These are phyloP conservation scores for Ogataea ganodermae DNA, from an alignment of 805 yeast genomes.

Conservation along the genomic window DNA sequence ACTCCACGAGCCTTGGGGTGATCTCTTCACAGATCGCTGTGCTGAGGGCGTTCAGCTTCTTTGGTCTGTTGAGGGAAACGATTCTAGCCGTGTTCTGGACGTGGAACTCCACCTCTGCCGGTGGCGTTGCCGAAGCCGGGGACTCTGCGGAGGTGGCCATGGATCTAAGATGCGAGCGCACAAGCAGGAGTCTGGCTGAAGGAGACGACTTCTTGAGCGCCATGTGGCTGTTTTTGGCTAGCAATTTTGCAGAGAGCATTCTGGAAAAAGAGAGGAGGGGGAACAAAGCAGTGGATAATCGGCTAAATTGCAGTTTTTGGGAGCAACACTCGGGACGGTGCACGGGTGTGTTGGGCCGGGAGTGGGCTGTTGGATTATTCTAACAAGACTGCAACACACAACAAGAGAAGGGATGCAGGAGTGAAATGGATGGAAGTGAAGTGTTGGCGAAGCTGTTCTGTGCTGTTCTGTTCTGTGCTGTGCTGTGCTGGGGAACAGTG, in stretches of 20 bases:
- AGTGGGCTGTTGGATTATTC: background rate
- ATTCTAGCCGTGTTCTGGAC: constrained; percentile 67
- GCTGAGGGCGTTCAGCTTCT: constrained; percentile 83
- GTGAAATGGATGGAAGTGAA: too few relatives aligned
- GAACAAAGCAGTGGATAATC: background rate
- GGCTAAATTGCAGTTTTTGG: constrained; percentile 1
- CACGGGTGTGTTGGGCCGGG: background rate
- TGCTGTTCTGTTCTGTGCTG: too few relatives aligned
- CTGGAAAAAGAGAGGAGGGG: background rate
- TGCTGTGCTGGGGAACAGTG: too few relatives aligned
- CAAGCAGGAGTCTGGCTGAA: constrained; percentile 10
- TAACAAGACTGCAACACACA: too few relatives aligned
- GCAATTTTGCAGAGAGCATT: background rate
- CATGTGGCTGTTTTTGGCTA: constrained; percentile 2
- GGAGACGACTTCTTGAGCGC: constrained; percentile 1
- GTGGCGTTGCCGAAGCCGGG: constrained; percentile 32
- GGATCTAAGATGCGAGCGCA: constrained; percentile 16
- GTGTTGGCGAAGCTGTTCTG: too few relatives aligned
- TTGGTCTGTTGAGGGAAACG: constrained; percentile 74
- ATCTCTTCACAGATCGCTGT: constrained; percentile 73
- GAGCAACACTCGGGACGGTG: background rate
- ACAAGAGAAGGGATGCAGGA: too few relatives aligned
- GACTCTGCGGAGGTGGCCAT: constrained; percentile 24
- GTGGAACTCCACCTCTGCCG: constrained; percentile 60
- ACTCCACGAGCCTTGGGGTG: constrained; percentile 73